Evolutionary conservation across 768 basidiomycete genomes (phyloP), one percentile per base, ranked within the genome.

Genomic region (Russula sp.): DNA sequence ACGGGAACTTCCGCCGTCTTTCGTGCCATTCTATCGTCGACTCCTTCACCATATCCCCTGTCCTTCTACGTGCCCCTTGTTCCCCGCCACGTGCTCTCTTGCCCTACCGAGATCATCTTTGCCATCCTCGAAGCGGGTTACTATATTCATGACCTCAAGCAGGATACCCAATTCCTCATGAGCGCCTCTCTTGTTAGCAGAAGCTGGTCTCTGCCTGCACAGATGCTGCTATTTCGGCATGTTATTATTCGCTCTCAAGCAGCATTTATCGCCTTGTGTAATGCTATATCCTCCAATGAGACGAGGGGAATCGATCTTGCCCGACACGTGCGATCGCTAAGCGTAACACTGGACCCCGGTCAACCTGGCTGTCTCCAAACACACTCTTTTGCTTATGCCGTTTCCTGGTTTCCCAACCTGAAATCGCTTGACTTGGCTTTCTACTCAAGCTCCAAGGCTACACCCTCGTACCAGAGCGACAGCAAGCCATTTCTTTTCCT

Each of bases 61-160:
- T 39, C 57, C 1, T 32, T 34, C 42, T 25, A 13, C 42, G 18
- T 5, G 16, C 29, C 34, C 22, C 5, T 16, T 8, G 35, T 38
- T 16, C 51, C 35, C 13, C 25, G 51, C 18, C 36, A 18, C 7
- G 11, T 10, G 11, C 45, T 41, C 57, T 66, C 54, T 63, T 62
- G 89, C 43, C 88, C 88, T 10, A 75, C 85, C 63, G 88, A 89
- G 72, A 69, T 90, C 50, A 77, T 84, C 45, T 73, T 86, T 59
- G 69, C 78, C 66, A 82, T 90, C 70, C 79, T 89, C 65, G 85
- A 88, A 71, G 72, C 78, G 14, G 80, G 81, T 4, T 80, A 76
- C 58, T 73, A 75, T 45, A 72, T 76, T 52, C 72, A 76, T 38
- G 70, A 74, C 32, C 64, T 72, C 35, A 69, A 73, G 53, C 47